These are phyloP conservation scores for Fusarium sp. DNA, from an alignment of 2,329 filamentous ascomycete species.

Conservation along the genomic window DNA sequence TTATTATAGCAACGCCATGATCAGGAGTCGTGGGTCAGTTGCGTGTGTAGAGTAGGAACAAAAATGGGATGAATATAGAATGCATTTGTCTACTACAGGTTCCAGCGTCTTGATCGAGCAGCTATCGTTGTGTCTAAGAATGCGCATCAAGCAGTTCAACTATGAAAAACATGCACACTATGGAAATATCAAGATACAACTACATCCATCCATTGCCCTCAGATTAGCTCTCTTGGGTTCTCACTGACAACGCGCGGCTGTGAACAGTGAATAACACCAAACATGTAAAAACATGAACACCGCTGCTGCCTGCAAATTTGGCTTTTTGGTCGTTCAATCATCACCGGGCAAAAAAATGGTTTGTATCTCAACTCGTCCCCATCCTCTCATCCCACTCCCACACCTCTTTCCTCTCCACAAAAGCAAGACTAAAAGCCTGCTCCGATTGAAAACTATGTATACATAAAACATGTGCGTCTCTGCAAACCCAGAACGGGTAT, in stretches of 20 bases:
- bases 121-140: not conserved
- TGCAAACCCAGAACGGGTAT: not conserved
- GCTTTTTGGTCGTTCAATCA: constrained; percentile 66
- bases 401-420: not conserved
- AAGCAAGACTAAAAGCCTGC: constrained; percentile 49
- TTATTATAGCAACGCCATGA: constrained; percentile 7
- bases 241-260: constrained; percentile 59
- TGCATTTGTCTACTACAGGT: constrained; percentile 27
- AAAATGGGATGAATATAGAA: constrained; percentile 37
- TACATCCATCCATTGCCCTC: constrained; percentile 52
- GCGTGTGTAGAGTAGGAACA: constrained; percentile 32
- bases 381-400: not conserved
- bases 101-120: too few relatives aligned
- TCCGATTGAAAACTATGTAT: constrained; percentile 66
- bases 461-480: constrained; percentile 47
- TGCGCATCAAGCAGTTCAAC: not conserved
- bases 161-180: not conserved
- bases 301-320: constrained; percentile 66
- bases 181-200: constrained; percentile 19
- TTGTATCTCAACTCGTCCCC: constrained; percentile 19
- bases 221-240: constrained; percentile 68
- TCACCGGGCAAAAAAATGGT: constrained; percentile 54
- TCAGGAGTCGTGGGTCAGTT: constrained; percentile 18
- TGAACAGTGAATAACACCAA: constrained; percentile 11
- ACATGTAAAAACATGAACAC: constrained; percentile 20